Evolutionary conservation across 257 asterid species (phyloP).

Genomic region (Apocynum venetum): DNA sequence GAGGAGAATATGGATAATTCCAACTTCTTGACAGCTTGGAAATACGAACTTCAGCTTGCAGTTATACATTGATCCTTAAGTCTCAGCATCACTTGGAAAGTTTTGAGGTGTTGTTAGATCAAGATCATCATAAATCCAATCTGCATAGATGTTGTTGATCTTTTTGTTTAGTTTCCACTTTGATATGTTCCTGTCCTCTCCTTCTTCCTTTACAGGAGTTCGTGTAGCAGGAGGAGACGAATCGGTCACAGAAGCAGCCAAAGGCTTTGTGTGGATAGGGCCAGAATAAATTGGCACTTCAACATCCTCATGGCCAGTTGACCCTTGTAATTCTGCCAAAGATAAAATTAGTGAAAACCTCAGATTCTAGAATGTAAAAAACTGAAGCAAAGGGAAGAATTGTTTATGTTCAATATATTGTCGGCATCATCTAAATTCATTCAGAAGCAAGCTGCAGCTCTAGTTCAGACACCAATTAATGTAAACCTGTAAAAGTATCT

Average conservation of each 20-base stretch:
- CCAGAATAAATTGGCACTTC: constrained; percentile 21
- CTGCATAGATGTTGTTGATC: constrained; percentile 60
- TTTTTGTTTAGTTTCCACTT: constrained; percentile 60
- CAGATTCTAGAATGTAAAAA: not conserved
- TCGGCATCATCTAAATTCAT: not conserved
- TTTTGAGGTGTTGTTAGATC: constrained; percentile 42
- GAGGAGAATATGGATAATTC: not conserved
- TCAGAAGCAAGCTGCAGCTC: constrained; percentile 1
- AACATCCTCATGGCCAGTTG: constrained; percentile 34
- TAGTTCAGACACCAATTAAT: not conserved
- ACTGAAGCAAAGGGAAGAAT: not conserved
- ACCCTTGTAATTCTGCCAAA: constrained; percentile 27
- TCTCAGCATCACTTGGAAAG: constrained; percentile 29
- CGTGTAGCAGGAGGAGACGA: constrained; percentile 21
- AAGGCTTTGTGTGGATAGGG: constrained; percentile 29
- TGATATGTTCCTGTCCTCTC: constrained; percentile 28
- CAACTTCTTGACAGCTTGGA: not conserved
- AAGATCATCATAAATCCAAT: constrained; percentile 48
- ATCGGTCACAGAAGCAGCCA: constrained; percentile 8
- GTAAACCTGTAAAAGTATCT: too few relatives aligned
- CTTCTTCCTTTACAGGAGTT: constrained; percentile 23
- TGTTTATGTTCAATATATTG: not conserved
- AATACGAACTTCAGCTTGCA: not conserved
- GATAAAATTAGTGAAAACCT: not conserved
- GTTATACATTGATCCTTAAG: not conserved